Evolutionary conservation across 768 basidiomycete genomes (phyloP).

Genomic region (Fibroporia radiculosa): DNA sequence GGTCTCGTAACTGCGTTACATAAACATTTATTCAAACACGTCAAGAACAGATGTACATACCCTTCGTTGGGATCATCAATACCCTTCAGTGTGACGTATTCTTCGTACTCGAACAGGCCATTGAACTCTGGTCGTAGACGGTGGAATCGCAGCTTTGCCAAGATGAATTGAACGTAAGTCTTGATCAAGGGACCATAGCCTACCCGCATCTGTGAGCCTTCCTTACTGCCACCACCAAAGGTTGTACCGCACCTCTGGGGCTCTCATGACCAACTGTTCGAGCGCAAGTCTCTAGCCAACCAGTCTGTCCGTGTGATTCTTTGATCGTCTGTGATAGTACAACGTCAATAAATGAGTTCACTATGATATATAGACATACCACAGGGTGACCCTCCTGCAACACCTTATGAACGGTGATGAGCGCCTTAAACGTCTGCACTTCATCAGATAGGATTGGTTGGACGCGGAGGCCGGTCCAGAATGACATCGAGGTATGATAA

Average conservation of each 20-base stretch:
- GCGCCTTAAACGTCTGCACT: constrained; percentile 95
- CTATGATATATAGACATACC: constrained; percentile 38
- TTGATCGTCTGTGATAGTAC: constrained; percentile 70
- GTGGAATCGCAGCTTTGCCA: constrained; percentile 95
- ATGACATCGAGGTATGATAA: constrained; percentile 94
- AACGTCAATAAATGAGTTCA: background rate
- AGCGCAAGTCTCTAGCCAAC: constrained; percentile 97
- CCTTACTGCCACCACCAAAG: background rate
- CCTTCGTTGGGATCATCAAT: constrained; percentile 99
- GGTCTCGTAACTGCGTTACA: constrained; percentile 75
- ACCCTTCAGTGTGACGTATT: constrained; percentile 93
- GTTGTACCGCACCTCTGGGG: constrained; percentile 48
- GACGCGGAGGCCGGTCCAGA: constrained; percentile 95
- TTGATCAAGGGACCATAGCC: constrained; percentile 91
- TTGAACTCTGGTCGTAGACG: constrained; percentile 96
- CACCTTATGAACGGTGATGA: constrained; percentile 97
- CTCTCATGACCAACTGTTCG: constrained; percentile 79
- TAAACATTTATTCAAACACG: constrained; percentile 1
- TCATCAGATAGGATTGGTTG: constrained; percentile 97
- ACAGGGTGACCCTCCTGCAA: constrained; percentile 95
- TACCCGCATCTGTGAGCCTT: constrained; percentile 21
- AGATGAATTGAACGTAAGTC: constrained; percentile 92
- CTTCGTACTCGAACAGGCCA: constrained; percentile 97
- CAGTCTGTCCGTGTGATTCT: constrained; percentile 93
- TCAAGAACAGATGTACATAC: constrained; percentile 35